Conservation (phyloP, 2,329 filamentous ascomycete species). For the Xylariaceae sp. region DNA sequence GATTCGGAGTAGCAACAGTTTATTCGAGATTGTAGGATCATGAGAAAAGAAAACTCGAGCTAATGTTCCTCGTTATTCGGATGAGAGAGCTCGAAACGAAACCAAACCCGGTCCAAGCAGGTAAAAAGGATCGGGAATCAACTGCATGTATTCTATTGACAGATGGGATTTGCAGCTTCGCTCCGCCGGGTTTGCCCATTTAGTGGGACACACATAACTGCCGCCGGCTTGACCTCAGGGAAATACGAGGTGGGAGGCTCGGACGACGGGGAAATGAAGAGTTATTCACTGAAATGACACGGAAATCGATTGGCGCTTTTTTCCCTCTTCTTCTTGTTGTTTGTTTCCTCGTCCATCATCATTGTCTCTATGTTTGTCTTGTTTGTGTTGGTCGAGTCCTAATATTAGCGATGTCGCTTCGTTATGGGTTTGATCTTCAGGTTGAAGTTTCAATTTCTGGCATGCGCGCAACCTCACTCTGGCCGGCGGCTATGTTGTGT, state of each 20-base stretch:
- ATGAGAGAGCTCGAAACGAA: neutral
- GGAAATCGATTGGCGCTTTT: neutral
- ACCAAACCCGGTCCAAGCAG: neutral
- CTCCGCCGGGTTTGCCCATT: no score
- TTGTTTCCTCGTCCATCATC: neutral
- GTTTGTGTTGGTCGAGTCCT: neutral
- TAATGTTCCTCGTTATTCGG: neutral
- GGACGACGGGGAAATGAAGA: neutral
- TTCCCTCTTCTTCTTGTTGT: neutral
- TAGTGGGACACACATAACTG: neutral
- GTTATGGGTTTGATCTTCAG: neutral
- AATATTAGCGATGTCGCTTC: neutral
- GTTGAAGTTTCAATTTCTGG: neutral
- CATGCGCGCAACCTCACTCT: neutral
- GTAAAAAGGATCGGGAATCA: no score
- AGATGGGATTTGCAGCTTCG: no score
- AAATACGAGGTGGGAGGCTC: neutral
- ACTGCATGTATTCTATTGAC: neutral
- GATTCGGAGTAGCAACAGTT: constrained; percentile 16
- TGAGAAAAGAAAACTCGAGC: neutral
- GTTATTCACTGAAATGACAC: neutral
- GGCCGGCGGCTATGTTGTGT: no score
- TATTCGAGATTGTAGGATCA: neutral
- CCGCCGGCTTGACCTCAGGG: neutral
- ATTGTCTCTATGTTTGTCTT: neutral